phyloP scores from a whole-genome alignment of 2,329 filamentous ascomycete species.

The Microcyclospora tardicrescens region DNA sequence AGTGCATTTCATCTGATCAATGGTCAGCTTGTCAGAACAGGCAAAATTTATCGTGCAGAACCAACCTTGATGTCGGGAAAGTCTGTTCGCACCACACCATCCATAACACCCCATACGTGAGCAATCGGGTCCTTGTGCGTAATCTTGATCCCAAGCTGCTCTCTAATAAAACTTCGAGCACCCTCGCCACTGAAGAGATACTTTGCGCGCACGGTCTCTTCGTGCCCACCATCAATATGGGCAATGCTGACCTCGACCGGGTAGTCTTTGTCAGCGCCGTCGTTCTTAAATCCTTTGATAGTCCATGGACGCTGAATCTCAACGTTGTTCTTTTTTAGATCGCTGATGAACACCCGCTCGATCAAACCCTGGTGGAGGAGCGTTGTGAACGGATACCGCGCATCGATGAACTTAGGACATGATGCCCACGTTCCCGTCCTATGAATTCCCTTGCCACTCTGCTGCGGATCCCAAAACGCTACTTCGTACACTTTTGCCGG shows the following conservation, averaged over 20 bases:
- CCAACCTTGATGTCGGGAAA: conserved; percentile 49
- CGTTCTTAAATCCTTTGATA: conserved; percentile 48
- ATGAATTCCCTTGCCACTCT: conserved; percentile 41
- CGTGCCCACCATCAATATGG: conserved; percentile 58
- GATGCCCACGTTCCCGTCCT: conserved; percentile 64
- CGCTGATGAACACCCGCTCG: conserved; percentile 48
- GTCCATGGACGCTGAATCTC: conserved; percentile 48
- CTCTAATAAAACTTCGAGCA: conserved; percentile 46
- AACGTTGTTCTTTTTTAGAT: conserved; percentile 46
- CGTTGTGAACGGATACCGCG: conserved; percentile 51
- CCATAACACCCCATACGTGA: conserved; percentile 55
- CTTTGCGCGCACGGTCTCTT: conserved; percentile 52
- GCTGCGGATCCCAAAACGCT: conserved; percentile 50
- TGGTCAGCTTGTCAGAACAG: not conserved
- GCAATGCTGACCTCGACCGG: conserved; percentile 68
- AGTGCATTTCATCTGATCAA: conserved; percentile 48
- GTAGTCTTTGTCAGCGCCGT: conserved; percentile 51
- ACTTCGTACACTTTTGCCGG: conserved; percentile 73
- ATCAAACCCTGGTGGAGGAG: conserved; percentile 51
- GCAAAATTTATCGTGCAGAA: not conserved
- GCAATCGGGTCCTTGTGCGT: conserved; percentile 50
- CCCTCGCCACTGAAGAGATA: conserved; percentile 53
- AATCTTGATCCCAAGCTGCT: conserved; percentile 54
- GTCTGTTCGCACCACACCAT: conserved; percentile 49
- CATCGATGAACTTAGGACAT: conserved; percentile 69